Conservation (phyloP, 768 basidiomycete genomes). For the Collybiopsis luxurians region DNA sequence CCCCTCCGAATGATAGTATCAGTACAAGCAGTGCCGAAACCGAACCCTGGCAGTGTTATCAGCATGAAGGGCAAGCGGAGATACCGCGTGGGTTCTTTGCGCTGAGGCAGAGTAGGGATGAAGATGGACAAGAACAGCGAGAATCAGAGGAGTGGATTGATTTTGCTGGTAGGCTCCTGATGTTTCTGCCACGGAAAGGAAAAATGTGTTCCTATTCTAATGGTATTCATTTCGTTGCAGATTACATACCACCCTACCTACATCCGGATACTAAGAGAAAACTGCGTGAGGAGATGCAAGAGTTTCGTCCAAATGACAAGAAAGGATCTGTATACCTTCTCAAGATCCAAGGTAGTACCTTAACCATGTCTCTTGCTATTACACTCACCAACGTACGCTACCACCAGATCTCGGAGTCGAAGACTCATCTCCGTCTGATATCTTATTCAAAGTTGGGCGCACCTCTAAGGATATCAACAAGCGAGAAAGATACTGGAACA, state of each 20-base stretch:
- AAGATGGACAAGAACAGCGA: slow-evolving; percentile 11
- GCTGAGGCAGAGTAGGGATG: slow-evolving; percentile 33
- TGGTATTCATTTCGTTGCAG: slow-evolving; percentile 40
- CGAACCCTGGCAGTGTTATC: slow-evolving; percentile 55
- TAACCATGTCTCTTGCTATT: too few relatives aligned
- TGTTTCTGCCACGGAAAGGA: slow-evolving; percentile 11
- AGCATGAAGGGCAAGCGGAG: slow-evolving; percentile 59
- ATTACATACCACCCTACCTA: slow-evolving; percentile 70
- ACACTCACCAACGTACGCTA: too few relatives aligned
- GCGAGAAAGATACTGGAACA: slow-evolving; percentile 76
- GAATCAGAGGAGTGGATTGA: slow-evolving; percentile 52
- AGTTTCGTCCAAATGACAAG: slow-evolving; percentile 47
- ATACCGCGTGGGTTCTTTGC: slow-evolving; percentile 55
- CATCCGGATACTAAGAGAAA: slow-evolving; percentile 57
- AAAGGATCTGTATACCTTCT: slow-evolving; percentile 81
- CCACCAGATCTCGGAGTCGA: too few relatives aligned
- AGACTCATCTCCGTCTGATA: slow-evolving; percentile 16
- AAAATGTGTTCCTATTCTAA: slow-evolving; percentile 10
- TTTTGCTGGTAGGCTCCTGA: slow-evolving; percentile 50
- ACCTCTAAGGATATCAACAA: slow-evolving; percentile 70
- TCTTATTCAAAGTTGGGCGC: slow-evolving; percentile 79
- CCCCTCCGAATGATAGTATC: background rate
- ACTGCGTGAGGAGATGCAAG: slow-evolving; percentile 53
- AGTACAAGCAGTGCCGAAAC: slow-evolving; percentile 29
- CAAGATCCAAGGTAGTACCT: slow-evolving; percentile 65